These are phyloP conservation scores for Yamadazyma dendronema DNA, from an alignment of 1,139 yeast species.

Conservation along the genomic window DNA sequence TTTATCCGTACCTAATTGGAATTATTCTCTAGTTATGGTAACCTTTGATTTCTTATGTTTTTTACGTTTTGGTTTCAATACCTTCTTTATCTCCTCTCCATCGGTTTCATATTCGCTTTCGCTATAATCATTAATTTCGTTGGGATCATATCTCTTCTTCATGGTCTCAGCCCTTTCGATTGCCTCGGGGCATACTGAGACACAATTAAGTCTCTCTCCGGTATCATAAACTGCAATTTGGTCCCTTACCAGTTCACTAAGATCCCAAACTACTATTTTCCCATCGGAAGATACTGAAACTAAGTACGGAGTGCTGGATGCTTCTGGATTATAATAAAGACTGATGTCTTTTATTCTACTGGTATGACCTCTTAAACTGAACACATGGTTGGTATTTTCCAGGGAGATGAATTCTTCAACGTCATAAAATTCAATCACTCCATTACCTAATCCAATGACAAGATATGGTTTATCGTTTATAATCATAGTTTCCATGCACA, in stretches of 20 bases:
- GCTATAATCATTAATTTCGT: slow-evolving; percentile 34
- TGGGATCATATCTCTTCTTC: slow-evolving; percentile 58
- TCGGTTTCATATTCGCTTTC: slow-evolving; percentile 70
- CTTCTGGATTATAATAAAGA: slow-evolving; percentile 43
- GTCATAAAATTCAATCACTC: slow-evolving; percentile 60
- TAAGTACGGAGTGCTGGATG: slow-evolving; percentile 47
- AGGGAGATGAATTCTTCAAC: slow-evolving; percentile 20
- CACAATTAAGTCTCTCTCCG: slow-evolving; percentile 91
- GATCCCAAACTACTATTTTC: slow-evolving; percentile 86
- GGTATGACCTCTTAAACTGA: slow-evolving; percentile 73
- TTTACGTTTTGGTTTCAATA: slow-evolving; percentile 41
- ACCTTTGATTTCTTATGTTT: slow-evolving; percentile 46
- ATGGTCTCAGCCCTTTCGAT: slow-evolving; percentile 72
- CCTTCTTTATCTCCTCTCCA: slow-evolving; percentile 52
- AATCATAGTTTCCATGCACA: slow-evolving; percentile 58
- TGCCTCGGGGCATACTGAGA: slow-evolving; percentile 71
- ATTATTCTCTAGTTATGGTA: slow-evolving; percentile 53
- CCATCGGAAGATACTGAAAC: slow-evolving; percentile 93
- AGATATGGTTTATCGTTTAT: slow-evolving; percentile 53
- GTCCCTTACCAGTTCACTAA: slow-evolving; percentile 49
- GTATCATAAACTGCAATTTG: slow-evolving; percentile 89
- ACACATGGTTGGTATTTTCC: slow-evolving; percentile 40
- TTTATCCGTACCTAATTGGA: background rate
- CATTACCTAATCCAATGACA: slow-evolving; percentile 70
- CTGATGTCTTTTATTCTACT: slow-evolving; percentile 79